Evolutionary conservation across 2,329 filamentous ascomycete genomes (phyloP), one percentile per base, ranked within the genome.

Genomic region (Aschersonia sp.): DNA sequence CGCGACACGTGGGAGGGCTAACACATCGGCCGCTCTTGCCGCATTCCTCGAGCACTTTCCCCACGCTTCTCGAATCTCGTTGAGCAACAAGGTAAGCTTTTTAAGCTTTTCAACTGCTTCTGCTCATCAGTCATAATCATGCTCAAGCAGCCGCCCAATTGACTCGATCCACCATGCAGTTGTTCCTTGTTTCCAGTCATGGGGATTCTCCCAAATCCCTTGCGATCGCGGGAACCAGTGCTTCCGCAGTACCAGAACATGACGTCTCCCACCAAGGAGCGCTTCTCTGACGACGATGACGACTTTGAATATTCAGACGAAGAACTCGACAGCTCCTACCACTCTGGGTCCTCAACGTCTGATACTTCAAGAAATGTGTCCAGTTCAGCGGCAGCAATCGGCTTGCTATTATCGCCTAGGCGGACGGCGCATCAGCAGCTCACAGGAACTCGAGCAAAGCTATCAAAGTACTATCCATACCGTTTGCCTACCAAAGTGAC

Each of bases 401-500:
- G 66, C 48, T 59, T 68, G 5, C 61, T 71, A 35, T 73, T 76
- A 59, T 58, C 71, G 40, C 64, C 69, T 3, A 71, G 65, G 46
- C 49, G 46, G 28, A 48, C 41, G 30, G 6, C 40, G 7, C 45
- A 38, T 7, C 35, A 7, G 12, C 20, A 5, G 41, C 32, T 4
- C 48, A 44, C 20, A 43, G 41, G 28, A 35, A 31, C 28, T 44
- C 40, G 7, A 38, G 62, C 63, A 51, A 56, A 52, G 20, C 41
- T 52, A 47, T 20, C 53, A 50, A 30, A 53, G 51, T 6, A 51
- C n/a, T 67, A 66, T 46, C 66, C 65, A 47, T 85, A 84, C 56
- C 73, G 80, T 32, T 65, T 89, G 42, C 85, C 85, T 5, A 80
- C 82, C 58, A 84, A 75, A 52, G 77, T 92, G 50, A 80, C 86